Conservation (phyloP, 2,329 filamentous ascomycete species). For the Clonostachys sp. region DNA sequence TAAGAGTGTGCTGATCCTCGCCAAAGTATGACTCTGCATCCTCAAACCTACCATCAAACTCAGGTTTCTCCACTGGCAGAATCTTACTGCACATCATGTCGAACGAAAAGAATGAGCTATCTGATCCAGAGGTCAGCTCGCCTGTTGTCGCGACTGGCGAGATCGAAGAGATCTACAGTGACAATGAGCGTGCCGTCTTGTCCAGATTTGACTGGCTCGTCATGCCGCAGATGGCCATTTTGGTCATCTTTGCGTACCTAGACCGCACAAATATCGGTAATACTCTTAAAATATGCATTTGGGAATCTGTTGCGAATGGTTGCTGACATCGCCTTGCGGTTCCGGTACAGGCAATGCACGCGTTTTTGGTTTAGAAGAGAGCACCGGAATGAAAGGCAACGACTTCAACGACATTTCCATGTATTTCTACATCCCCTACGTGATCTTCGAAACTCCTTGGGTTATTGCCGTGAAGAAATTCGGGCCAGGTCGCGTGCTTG, state of each 20-base stretch:
- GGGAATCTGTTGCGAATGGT: no score
- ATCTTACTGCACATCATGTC: no score
- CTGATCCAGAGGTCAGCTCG: no score
- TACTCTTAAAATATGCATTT: no score
- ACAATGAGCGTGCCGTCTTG: slow-evolving; percentile 2
- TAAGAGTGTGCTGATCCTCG: no score
- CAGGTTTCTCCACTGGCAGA: no score
- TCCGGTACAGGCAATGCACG: slow-evolving; percentile 57
- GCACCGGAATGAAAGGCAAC: slow-evolving; percentile 50
- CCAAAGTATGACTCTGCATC: no score
- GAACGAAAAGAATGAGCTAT: no score
- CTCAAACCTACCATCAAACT: no score
- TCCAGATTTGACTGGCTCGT: slow-evolving; percentile 8
- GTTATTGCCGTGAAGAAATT: slow-evolving; percentile 32
- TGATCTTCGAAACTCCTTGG: slow-evolving; percentile 32
- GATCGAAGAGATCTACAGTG: no score
- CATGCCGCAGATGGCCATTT: slow-evolving; percentile 7
- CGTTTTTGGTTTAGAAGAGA: slow-evolving; percentile 57
- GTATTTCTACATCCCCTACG: slow-evolving; percentile 36
- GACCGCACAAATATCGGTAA: slow-evolving; percentile 20
- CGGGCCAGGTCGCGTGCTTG: slow-evolving; percentile 18
- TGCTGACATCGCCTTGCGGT: no score
- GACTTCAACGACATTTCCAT: slow-evolving; percentile 45
- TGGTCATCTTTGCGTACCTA: slow-evolving; percentile 27
- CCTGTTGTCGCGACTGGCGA: no score